These are phyloP conservation scores for Quercus variabilis DNA, from an alignment of 306 rosid genomes.

Conservation along the genomic window DNA sequence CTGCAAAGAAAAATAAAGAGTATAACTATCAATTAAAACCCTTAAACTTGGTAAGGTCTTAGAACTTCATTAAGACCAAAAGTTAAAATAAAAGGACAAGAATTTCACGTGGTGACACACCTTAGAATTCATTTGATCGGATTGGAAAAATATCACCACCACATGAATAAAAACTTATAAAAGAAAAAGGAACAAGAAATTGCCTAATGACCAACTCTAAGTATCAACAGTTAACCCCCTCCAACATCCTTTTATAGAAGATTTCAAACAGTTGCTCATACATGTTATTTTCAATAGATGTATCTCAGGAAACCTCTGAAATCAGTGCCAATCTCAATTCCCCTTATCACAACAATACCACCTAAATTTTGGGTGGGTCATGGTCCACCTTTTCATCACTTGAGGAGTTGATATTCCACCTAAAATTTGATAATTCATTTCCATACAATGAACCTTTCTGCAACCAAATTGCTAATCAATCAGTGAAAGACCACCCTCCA, in stretches of 20 bases:
- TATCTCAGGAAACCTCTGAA: background rate
- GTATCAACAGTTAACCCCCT: background rate
- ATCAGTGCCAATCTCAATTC: background rate
- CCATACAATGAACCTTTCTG: conserved; percentile 10
- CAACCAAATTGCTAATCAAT: conserved; percentile 2
- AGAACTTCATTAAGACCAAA: background rate
- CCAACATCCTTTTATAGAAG: background rate
- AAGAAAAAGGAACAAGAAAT: background rate
- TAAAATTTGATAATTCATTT: conserved; percentile 16
- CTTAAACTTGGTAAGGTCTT: conserved; percentile 7
- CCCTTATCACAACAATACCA: background rate
- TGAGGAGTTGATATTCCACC: conserved; percentile 16
- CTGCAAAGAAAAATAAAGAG: conserved; percentile 39
- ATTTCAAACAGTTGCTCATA: background rate
- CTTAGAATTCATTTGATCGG: background rate
- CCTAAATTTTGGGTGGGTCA: conserved; percentile 3
- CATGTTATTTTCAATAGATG: background rate
- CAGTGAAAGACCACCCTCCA: conserved; percentile 1
- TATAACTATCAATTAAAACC: conserved; percentile 13
- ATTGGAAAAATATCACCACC: background rate
- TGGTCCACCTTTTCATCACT: background rate
- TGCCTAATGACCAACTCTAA: background rate
- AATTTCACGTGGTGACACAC: background rate
- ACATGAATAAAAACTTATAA: background rate
- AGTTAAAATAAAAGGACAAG: background rate